These are phyloP conservation scores for Tricholoma flavovirens DNA, from an alignment of 768 basidiomycete species.

Conservation along the genomic window DNA sequence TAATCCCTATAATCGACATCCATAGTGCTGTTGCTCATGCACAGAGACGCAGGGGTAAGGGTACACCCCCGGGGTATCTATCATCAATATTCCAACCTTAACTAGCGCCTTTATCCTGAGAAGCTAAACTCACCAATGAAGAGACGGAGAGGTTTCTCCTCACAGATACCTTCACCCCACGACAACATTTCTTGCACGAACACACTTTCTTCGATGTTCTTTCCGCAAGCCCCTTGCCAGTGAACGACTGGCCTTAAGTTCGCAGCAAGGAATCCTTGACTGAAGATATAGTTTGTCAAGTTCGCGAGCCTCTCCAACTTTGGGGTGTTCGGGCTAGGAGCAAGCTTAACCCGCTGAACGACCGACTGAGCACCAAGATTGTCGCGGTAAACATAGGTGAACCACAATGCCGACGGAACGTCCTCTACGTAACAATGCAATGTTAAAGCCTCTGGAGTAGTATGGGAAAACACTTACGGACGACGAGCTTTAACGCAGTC, in stretches of 20 bases:
- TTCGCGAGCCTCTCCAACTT: constrained; percentile 38
- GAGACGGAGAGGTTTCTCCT: constrained; percentile 31
- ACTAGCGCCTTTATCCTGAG: background rate
- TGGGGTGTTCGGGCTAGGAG: constrained; percentile 13
- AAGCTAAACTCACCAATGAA: constrained; percentile 27
- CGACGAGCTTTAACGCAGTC: constrained; percentile 38
- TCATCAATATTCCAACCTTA: too few species aligned
- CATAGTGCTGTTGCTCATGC: constrained; percentile 1
- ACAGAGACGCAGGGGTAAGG: background rate
- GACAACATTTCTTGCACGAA: constrained; percentile 22
- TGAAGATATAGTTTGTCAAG: constrained; percentile 43
- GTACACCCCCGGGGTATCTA: constrained; percentile 6
- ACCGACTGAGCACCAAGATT: constrained; percentile 25
- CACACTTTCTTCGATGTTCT: constrained; percentile 21
- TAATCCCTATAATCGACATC: too few species aligned
- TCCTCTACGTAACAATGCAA: constrained; percentile 29
- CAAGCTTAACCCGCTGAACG: constrained; percentile 40
- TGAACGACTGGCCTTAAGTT: constrained; percentile 32
- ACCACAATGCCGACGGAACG: constrained; percentile 35
- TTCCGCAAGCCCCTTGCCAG: constrained; percentile 36
- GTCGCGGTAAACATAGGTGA: constrained; percentile 37
- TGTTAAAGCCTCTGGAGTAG: background rate
- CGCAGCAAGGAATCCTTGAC: constrained; percentile 30
- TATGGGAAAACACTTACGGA: constrained; percentile 28
- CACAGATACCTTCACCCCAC: constrained; percentile 27